Evolutionary conservation across 1,139 yeast species (phyloP), one percentile per base, ranked within the genome.

Genomic region (Zygosaccharomyces sapae): DNA sequence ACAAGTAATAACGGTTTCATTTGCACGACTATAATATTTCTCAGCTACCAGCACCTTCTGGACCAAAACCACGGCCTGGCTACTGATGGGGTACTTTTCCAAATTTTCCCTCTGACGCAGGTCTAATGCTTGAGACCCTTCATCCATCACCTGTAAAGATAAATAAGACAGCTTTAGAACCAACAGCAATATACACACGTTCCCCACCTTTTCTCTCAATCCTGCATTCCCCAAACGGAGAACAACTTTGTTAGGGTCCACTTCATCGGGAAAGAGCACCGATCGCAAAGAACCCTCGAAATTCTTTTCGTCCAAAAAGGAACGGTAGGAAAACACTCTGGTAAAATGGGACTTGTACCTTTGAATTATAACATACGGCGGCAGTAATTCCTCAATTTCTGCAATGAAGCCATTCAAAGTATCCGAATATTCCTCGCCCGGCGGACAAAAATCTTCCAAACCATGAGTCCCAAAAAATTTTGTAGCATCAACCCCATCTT

Each of bases 11-110:
- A 54, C 57, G 39, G 59, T 62, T 45, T 64, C 68, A 40, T 62
- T 63, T 1, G 65, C 61, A 42, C 65, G 60, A 22, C 59, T 57
- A 40, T 55, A 55, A 45, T 62, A 52, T 44, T 63, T 63, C 41
- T 61, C 65, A 10, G 61, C 52, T 1, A 58, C 51, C 19, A 63
- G 42, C 37, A 56, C 55, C 36, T 51, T 48, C 33, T 61, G 58
- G 2, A 58, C 59, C 33, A 61, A 41, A 5, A 52, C 33, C n/a
- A 63, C 47, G 4, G 51, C 42, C 2, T 60, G 59, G 40, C 54
- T 54, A 13, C 53, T 50, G 5, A 63, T 59, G 4, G 66, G 66
- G 41, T 56, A 55, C 31, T 50, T 44, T 10, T 52, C 50, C 18
- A 62, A 37, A n/a, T 55, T 50, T 33, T 52, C 52, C 13, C 49